Conservation (phyloP, 768 basidiomycete genomes). For the Grammothele lineata region DNA sequence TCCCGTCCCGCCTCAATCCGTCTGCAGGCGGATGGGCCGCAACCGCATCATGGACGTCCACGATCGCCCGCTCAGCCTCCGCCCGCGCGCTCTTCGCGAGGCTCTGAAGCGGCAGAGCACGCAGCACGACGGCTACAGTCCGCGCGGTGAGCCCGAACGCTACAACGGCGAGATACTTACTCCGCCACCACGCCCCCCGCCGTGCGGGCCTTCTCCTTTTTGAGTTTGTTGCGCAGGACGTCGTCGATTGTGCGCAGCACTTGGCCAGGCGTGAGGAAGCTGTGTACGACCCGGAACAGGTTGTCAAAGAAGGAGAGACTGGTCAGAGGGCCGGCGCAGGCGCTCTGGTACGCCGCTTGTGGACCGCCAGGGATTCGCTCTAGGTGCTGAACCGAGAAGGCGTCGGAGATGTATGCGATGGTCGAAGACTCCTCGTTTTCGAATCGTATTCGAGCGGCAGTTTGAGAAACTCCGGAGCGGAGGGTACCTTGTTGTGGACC, state of each 20-base stretch:
- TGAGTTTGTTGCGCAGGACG: constrained; percentile 37
- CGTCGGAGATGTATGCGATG: constrained; percentile 39
- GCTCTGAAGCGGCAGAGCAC: constrained; percentile 48
- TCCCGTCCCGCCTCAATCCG: constrained; percentile 10
- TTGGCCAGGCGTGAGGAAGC: constrained; percentile 59
- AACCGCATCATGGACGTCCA: constrained; percentile 28
- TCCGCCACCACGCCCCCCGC: constrained; percentile 3
- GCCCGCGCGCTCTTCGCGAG: constrained; percentile 33
- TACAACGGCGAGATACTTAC: constrained; percentile 30
- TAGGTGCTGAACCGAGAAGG: constrained; percentile 29
- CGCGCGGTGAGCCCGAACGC: constrained; percentile 41
- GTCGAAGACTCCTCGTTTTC: constrained; percentile 68
- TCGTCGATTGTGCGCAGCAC: constrained; percentile 31
- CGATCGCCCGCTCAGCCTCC: constrained; percentile 27
- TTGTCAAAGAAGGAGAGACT: constrained; percentile 41
- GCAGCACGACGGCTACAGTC: constrained; percentile 46
- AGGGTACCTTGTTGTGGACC: constrained; percentile 3
- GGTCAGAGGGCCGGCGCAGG: constrained; percentile 38
- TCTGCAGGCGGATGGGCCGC: constrained; percentile 30
- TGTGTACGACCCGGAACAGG: constrained; percentile 45
- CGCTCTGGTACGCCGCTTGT: constrained; percentile 30
- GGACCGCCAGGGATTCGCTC: constrained; percentile 17
- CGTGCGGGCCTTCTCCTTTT: constrained; percentile 10
- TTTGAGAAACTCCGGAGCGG: constrained; percentile 38
- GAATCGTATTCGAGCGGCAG: constrained; percentile 60